Evolutionary conservation across 768 basidiomycete genomes (phyloP), one percentile per base, ranked within the genome.

Genomic region (Amanita inopinata): DNA sequence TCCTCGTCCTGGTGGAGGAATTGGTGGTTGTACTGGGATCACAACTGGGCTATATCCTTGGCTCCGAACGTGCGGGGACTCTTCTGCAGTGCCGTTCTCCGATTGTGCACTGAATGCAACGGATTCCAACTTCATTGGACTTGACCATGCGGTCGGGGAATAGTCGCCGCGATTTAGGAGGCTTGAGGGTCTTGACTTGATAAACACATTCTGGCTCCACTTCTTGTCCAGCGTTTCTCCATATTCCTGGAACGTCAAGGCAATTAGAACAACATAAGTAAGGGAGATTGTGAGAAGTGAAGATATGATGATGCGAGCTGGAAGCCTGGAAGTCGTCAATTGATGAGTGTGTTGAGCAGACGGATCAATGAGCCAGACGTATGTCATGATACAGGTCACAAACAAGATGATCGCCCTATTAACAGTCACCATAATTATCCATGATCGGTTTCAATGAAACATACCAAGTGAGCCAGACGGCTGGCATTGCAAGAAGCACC

Each of bases 401-500:
- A 76, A 82, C 23, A 72, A 56, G 15, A 78, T 67, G 48, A 83
- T 71, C 0, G 80, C 76, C 73, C 73, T 74, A 32, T 3, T 14
- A 34, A 9, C 40, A 23, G 19, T 19, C 8, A 10, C 9, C 30
- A 38, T 42, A 23, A 4, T 25, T n/a, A 28, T n/a, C 19, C 33
- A 19, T 3, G 32, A 19, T 27, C 14, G 6, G 15, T 12, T 18
- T 22, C 5, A 15, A 33, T 23, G 20, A 1, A 22, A 47, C 54
- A 14, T 45, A 74, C 78, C 79, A 83, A 5, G 75, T 65, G 24
- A 82, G 67, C 76, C 78, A 83, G 10, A 77, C 52, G 0, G 70
- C 73, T 0, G 80, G 80, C 64, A 78, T 69, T 0, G 79, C 74
- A 20, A 83, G 63, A 14, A 83, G 47, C 1, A 82, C 71, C 79